Base-by-base conservation (phyloP, 768 basidiomycete genomes). In the Suillus bovinus region DNA sequence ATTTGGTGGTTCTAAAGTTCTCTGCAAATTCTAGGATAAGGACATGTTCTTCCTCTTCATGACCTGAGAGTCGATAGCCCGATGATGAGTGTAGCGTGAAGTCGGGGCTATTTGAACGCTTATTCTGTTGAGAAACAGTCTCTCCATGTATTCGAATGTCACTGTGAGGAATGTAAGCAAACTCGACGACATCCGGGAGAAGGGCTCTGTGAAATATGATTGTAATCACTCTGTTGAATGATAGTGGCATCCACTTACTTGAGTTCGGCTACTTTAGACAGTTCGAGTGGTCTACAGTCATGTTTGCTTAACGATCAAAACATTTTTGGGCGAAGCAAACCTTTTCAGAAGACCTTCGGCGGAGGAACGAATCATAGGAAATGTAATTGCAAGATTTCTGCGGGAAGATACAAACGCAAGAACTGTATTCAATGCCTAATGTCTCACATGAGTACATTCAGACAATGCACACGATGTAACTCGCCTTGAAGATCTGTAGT, bases 341-440 rank as follows among this genome's bases (percentile, higher is more conserved):
- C 86, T 81, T 69, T 91, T 91, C 22, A 94, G 73, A 9, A 95
- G 79, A 53, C 82, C 79, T 77, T 96, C 93, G 0, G 93, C 92
- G n/a, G 91, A 92, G 16, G 83, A 80, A 47, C 89, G 82, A 29
- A 95, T 81, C 4, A 86, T 82, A 7, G 86, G 79, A 68, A 94
- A 96, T 0, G 91, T 94, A 8, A 85, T 87, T 8, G 92, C 90
- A 38, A 96, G 73, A 65, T 91, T 85, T 66, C 91, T 90, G 64
- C 91, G 82, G 0, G 91, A 87, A 3, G 91, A 90, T 42, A 93
- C 82, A 69, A 96, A 96, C 0, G 90, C 93, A 44, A 95, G 82
- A 5, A 96, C 91, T 16, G 93, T 93, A 67, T 95, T 96, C 53
- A 96, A 77, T 11, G 93, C 91, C 91, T 96, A 42, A 16, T 14